Evolutionary conservation across 106 monocot genomes (phyloP).

Genomic region (Posidonia australis): DNA sequence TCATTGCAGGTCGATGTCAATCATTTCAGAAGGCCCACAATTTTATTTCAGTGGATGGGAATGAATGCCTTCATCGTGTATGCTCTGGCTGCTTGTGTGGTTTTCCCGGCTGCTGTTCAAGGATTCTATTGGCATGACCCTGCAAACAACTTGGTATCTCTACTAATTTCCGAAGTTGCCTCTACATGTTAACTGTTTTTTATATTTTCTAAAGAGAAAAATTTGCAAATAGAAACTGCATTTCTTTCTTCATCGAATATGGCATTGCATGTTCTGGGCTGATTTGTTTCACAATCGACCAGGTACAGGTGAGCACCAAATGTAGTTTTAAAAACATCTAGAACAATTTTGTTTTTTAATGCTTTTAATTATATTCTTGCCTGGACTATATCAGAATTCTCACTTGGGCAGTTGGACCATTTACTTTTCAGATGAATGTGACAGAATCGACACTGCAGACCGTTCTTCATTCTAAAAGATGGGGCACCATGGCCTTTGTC

Average conservation of each 20-base stretch:
- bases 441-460: constrained; percentile 56
- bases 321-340: too few species aligned
- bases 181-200: not conserved
- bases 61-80: constrained; percentile 93
- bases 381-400: not conserved
- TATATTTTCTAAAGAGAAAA: not conserved
- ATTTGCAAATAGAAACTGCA: not conserved
- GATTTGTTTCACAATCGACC: too few species aligned
- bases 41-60: constrained; percentile 94
- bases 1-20: constrained; percentile 62
- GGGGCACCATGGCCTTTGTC: constrained; percentile 79
- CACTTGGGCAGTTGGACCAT: not conserved
- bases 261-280: too few species aligned
- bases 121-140: constrained; percentile 84
- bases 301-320: too few species aligned
- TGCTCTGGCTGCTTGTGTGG: constrained; percentile 71
- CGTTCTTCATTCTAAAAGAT: constrained; percentile 53
- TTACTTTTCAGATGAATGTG: constrained; percentile 48
- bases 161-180: not conserved
- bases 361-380: too few species aligned
- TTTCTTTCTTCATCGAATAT: too few species aligned
- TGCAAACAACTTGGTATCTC: constrained; percentile 69
- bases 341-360: too few species aligned
- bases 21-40: constrained; percentile 39
- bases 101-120: constrained; percentile 75